phyloP scores from a whole-genome alignment of 2,329 filamentous ascomycete genomes.

The Cladophialophora yegresii region DNA sequence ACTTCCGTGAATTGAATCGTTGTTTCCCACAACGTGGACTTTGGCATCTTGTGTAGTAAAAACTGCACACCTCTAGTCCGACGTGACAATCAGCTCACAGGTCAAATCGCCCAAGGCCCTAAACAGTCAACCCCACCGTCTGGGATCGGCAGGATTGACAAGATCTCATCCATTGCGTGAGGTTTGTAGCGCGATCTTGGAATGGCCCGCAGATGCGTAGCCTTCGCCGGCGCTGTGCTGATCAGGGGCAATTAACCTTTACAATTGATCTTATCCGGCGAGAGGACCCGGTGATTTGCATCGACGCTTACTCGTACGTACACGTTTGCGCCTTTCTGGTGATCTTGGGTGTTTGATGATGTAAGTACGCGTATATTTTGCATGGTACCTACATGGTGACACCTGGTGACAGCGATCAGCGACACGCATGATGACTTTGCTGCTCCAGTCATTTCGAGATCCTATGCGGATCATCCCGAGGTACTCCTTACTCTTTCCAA shows the following conservation, averaged over 20 bases:
- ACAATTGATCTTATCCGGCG: background rate
- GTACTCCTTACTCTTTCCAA: background rate
- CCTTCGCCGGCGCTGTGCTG: conserved; percentile 8
- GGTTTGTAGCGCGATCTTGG: conserved; percentile 14
- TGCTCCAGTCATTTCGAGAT: background rate
- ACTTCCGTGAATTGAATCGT: background rate
- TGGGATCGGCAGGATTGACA: conserved; percentile 19
- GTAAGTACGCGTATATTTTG: background rate
- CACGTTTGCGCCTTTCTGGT: background rate
- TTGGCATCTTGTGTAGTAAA: background rate
- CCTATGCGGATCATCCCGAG: background rate
- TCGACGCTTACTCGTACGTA: background rate
- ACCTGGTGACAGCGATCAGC: background rate
- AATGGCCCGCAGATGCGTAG: background rate
- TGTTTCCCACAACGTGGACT: background rate
- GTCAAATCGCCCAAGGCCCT: background rate
- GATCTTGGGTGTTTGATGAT: background rate
- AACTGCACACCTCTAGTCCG: background rate
- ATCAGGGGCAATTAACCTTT: conserved; percentile 12
- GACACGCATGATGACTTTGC: background rate
- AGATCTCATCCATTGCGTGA: conserved; percentile 8
- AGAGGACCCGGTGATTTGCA: background rate
- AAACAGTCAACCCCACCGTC: conserved; percentile 13
- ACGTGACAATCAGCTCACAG: background rate
- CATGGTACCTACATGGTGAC: background rate